Evolutionary conservation across 768 basidiomycete species (phyloP).

Genomic region (Lactifluus pinguis): DNA sequence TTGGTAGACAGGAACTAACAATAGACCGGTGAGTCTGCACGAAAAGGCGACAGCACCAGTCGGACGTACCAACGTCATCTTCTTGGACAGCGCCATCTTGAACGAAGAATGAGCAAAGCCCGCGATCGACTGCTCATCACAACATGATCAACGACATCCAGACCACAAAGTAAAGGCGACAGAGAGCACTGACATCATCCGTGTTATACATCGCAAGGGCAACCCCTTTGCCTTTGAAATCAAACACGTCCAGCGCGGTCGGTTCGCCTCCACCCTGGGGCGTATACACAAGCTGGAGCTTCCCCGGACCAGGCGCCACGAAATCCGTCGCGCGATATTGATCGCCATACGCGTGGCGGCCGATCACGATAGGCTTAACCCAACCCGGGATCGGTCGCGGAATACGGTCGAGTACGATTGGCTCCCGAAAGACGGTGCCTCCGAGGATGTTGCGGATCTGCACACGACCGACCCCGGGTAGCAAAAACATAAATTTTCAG

Average conservation of each 20-base stretch:
- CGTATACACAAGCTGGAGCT: conserved; percentile 85
- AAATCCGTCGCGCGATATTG: conserved; percentile 96
- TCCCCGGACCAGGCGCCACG: conserved; percentile 85
- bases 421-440: conserved; percentile 97
- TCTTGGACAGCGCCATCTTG: conserved; percentile 86
- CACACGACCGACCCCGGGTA: background rate
- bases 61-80: conserved; percentile 54
- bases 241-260: conserved; percentile 74
- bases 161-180: background rate
- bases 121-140: conserved; percentile 55
- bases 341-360: conserved; percentile 85
- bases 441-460: conserved; percentile 96
- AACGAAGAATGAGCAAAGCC: conserved; percentile 98
- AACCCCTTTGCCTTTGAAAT: conserved; percentile 89
- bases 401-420: conserved; percentile 85
- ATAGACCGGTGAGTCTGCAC: background rate
- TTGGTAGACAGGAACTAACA: conserved; percentile 91
- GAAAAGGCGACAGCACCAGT: background rate
- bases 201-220: conserved; percentile 99
- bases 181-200: conserved; percentile 53
- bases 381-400: conserved; percentile 95
- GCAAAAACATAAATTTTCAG: background rate
- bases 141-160: background rate
- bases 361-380: conserved; percentile 79
- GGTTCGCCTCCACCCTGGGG: conserved; percentile 66